Percentiles rank a stretch among this genome's conserved stretches.
These are phyloP conservation scores for Podospora appendiculata DNA, from an alignment of 495 filamentous ascomycete species.

Conservation along the genomic window DNA sequence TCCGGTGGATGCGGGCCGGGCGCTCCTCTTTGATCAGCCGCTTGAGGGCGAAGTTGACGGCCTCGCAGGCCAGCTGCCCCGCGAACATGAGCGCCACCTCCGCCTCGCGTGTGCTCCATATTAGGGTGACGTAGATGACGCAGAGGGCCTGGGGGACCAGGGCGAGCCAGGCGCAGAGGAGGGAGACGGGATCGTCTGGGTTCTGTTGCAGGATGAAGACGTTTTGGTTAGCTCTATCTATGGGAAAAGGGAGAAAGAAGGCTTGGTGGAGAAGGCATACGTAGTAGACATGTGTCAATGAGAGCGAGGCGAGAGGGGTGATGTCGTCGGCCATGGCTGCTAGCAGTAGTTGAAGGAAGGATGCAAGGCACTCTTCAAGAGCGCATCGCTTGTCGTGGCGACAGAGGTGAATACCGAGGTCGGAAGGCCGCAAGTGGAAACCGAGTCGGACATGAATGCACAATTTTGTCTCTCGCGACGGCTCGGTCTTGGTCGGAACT, in stretches of 20 bases:
- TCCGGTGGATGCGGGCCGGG: constrained; percentile 66
- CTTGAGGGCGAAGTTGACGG: constrained; percentile 85
- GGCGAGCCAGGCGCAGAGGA: constrained; percentile 85
- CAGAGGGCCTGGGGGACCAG: constrained; percentile 87
- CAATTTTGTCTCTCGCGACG: too few relatives aligned
- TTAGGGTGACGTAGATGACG: constrained; percentile 79
- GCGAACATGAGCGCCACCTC: constrained; percentile 87
- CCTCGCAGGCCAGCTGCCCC: constrained; percentile 90
- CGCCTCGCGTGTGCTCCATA: constrained; percentile 83
- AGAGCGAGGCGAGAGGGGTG: constrained; percentile 74
- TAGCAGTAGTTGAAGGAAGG: not conserved
- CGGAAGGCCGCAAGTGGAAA: not conserved
- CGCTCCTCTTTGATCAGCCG: constrained; percentile 86
- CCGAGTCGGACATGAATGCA: not conserved
- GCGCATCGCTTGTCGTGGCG: not conserved
- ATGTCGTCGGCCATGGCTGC: constrained; percentile 49
- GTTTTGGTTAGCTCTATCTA: too few relatives aligned
- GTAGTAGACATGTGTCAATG: constrained; percentile 94
- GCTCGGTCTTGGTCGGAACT: too few relatives aligned
- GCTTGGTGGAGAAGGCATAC: constrained; percentile 36
- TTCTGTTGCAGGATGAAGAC: constrained; percentile 46
- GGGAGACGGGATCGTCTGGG: constrained; percentile 75
- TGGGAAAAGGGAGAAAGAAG: too few relatives aligned
- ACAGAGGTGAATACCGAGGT: too few relatives aligned
- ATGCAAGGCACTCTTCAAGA: not conserved